Conservation (phyloP, 2,329 filamentous ascomycete species). For the Trichophyton benhamiae region DNA sequence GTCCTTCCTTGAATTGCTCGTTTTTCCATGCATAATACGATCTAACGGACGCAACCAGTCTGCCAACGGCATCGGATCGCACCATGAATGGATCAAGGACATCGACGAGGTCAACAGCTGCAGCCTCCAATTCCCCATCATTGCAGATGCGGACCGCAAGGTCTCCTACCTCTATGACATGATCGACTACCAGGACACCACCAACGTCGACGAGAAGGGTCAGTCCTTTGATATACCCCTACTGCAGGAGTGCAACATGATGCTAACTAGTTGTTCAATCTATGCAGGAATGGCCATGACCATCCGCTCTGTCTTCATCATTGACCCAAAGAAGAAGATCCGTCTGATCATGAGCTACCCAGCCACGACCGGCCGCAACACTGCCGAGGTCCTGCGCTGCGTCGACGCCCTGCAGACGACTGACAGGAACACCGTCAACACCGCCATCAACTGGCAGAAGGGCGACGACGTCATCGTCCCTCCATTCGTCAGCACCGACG, state of each 20-base stretch:
- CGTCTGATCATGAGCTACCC: slow-evolving; percentile 87
- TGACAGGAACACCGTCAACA: slow-evolving; percentile 79
- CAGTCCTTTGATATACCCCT: slow-evolving; percentile 9
- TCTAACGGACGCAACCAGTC: slow-evolving; percentile 21
- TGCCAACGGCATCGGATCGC: slow-evolving; percentile 73
- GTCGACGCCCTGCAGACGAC: slow-evolving; percentile 69
- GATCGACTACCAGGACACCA: slow-evolving; percentile 70
- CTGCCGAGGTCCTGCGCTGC: slow-evolving; percentile 64
- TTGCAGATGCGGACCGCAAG: slow-evolving; percentile 68
- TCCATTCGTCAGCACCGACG: slow-evolving; percentile 66
- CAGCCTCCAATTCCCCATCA: slow-evolving; percentile 63
- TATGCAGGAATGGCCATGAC: slow-evolving; percentile 59
- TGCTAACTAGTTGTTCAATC: neutral
- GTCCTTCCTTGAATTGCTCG: no score
- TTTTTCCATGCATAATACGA: neutral
- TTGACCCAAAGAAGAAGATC: slow-evolving; percentile 88
- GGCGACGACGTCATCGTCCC: slow-evolving; percentile 90
- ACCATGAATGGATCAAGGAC: slow-evolving; percentile 84
- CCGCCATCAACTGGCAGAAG: slow-evolving; percentile 79
- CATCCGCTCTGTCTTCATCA: slow-evolving; percentile 88
- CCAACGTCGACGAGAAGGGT: slow-evolving; percentile 68
- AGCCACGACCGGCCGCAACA: slow-evolving; percentile 76
- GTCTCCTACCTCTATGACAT: slow-evolving; percentile 68
- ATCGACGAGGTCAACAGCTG: slow-evolving; percentile 66
- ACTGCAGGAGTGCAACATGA: neutral